A percentile compares a stretch with the other conserved stretches of the same genome.
phyloP scores from a whole-genome alignment of 805 yeast species.

The Suhomyces vadensis region DNA sequence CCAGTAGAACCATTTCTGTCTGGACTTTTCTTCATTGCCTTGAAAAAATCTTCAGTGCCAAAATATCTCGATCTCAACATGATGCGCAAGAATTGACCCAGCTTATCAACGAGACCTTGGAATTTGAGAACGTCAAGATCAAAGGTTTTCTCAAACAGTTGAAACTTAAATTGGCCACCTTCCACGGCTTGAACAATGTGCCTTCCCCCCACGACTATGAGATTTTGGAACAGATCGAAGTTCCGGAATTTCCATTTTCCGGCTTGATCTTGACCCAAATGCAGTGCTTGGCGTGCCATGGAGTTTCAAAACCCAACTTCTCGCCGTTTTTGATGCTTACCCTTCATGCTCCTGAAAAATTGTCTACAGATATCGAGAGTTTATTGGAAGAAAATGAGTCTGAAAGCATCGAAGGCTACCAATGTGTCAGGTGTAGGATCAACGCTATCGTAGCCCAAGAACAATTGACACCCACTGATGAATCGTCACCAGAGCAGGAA shows the following conservation, averaged over 20 bases:
- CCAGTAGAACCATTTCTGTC: slow-evolving; percentile 60
- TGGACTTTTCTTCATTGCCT: slow-evolving; percentile 77
- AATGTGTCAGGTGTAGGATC: slow-evolving; percentile 72
- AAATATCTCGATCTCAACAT: slow-evolving; percentile 79
- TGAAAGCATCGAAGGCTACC: slow-evolving; percentile 76
- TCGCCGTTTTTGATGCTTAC: slow-evolving; percentile 72
- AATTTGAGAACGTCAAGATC: slow-evolving; percentile 57
- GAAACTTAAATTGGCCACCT: slow-evolving; percentile 9
- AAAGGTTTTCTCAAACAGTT: slow-evolving; percentile 29
- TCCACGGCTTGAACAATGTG: slow-evolving; percentile 3
- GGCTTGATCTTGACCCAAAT: slow-evolving; percentile 69
- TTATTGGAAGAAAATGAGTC: slow-evolving; percentile 58
- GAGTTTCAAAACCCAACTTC: slow-evolving; percentile 56
- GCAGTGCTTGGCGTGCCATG: slow-evolving; percentile 67
- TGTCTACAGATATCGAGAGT: slow-evolving; percentile 47
- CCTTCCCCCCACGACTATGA: slow-evolving; percentile 12
- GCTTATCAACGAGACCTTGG: slow-evolving; percentile 73
- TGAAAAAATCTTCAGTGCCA: slow-evolving; percentile 70
- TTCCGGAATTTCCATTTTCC: slow-evolving; percentile 72
- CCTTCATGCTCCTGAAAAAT: slow-evolving; percentile 65
- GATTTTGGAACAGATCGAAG: slow-evolving; percentile 16
- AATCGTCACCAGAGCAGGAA: slow-evolving; percentile 22
- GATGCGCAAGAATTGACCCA: slow-evolving; percentile 95
- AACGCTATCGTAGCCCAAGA: slow-evolving; percentile 32
- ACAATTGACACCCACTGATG: slow-evolving; percentile 14